Evolutionary conservation across 169 alveolate species (phyloP), one percentile per base, ranked within the genome.

Genomic region (Cryptosporidium tyzzeri): DNA sequence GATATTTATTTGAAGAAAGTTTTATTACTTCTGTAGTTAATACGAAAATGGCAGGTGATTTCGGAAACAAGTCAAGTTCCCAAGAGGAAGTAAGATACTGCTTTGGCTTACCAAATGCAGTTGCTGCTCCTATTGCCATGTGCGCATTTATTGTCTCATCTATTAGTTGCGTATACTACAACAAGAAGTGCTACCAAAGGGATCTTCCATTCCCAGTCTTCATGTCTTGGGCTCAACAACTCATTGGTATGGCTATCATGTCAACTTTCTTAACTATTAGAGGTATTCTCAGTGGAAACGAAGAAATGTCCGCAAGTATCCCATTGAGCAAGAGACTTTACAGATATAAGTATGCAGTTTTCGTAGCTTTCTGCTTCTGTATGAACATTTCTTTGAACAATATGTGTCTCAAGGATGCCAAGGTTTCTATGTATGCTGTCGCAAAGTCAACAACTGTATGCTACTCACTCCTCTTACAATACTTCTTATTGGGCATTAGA

Each of bases 101-200:
- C 33, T 80, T 61, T 80, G 89, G 89, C 18, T 44, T 80, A 37
- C 59, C 89, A 26, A 80, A 80, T 51, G 31, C 59, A 35, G 80
- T 80, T 26, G 89, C 89, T n/a, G 75, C 89, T 29, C 89, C 89
- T 41, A 80, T 80, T 80, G 89, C 89, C 55, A 80, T 80, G 89
- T 59, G 73, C 75, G 89, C 89, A 26, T 80, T 80, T 31, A 80
- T 80, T 45, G 89, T 23, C 4, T 80, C 89, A 18, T 80, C 89
- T 21, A 80, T 80, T 45, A 67, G 89, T 10, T 80, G 89, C 35
- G 89, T 80, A 45, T 80, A 80, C 62, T 80, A 45, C 75, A 80
- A 80, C 50, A 80, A 80, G 75, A 23, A 37, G 37, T 80, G 89
- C 55, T 80, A 80, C 68, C 74, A 80, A 45, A 31, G 39, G n/a